Evolutionary conservation across 345 rosid species (phyloP), one percentile per base, ranked within the genome.

Genomic region (Pistacia vera): DNA sequence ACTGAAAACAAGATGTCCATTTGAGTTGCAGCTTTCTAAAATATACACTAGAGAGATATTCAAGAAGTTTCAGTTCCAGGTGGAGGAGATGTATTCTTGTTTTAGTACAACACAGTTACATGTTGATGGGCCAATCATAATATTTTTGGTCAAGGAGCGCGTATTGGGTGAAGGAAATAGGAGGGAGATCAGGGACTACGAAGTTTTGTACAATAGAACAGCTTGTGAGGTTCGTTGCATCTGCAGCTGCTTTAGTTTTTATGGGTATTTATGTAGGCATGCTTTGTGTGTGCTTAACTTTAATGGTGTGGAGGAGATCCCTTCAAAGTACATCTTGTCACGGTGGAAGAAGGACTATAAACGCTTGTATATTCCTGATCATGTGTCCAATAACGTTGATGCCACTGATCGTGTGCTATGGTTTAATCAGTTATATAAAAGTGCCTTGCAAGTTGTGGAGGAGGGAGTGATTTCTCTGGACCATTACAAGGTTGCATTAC

Each of bases 61-160:
- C 86, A 82, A 77, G 85, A 93, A 83, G 68, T 93, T 92, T 83
- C 98, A 93, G 82, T 76, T 80, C 11, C 97, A 95, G 85, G 93
- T 93, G 9, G 93, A 85, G 84, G 94, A 90, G 88, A 95, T 92
- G 93, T 91, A 88, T 64, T 91, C 94, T 17, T 95, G 98, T 80
- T 91, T 90, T 75, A 84, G 93, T 79, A 89, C 97, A 13, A 87
- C 92, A 5, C 97, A 92, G 81, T 16, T 91, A 41, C 92, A 89
- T 59, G 78, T 84, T 2, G 93, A 86, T 48, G 97, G 97, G 13
- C 88, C 93, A 28, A 72, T 82, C 1, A 76, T 90, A n/a, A 90
- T 92, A 61, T 95, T 90, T 79, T 75, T 90, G 62, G 91, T 95
- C 72, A 90, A 90, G 84, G 97, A 94, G 83, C 88, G 90, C 0